phyloP scores from a whole-genome alignment of 2,329 filamentous ascomycete genomes.

The Fusarium sublunatum region DNA sequence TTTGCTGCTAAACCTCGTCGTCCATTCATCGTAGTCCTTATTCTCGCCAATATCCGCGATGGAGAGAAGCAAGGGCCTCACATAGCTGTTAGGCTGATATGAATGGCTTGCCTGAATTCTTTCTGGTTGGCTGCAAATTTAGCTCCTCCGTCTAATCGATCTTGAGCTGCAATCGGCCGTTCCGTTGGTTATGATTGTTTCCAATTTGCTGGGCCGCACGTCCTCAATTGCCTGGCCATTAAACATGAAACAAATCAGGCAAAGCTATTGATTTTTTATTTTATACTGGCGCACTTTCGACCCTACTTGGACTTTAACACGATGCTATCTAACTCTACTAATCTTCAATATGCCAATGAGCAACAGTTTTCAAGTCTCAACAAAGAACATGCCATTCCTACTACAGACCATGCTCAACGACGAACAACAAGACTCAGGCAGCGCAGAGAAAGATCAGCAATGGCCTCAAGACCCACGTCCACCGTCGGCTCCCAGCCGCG shows the following conservation, averaged over 20 bases:
- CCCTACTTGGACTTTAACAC: neutral
- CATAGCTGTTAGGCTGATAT: neutral
- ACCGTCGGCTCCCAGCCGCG: slow-evolving; percentile 9
- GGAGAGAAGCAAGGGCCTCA: slow-evolving; percentile 5
- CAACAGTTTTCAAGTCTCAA: slow-evolving; percentile 1
- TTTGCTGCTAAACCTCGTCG: slow-evolving; percentile 1
- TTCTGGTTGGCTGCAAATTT: neutral
- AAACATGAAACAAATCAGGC: neutral
- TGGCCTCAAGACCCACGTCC: neutral
- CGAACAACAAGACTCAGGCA: neutral
- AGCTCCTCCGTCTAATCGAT: slow-evolving; percentile 6
- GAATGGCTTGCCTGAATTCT: neutral
- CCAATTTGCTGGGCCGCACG: neutral
- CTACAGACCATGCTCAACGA: slow-evolving; percentile 3
- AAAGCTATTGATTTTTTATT: neutral
- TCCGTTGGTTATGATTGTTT: neutral
- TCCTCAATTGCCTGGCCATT: neutral
- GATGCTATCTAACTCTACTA: neutral
- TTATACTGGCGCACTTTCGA: neutral
- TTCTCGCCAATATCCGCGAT: slow-evolving; percentile 5
- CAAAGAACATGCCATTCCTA: slow-evolving; percentile 13
- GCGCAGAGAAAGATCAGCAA: neutral
- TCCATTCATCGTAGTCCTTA: slow-evolving; percentile 1
- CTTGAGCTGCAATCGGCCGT: slow-evolving; percentile 31
- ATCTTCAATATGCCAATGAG: neutral